Percentiles rank a stretch among this genome's conserved stretches.
phyloP scores from a whole-genome alignment of 805 yeast genomes.

The Saccharomycopsis javanensis region DNA sequence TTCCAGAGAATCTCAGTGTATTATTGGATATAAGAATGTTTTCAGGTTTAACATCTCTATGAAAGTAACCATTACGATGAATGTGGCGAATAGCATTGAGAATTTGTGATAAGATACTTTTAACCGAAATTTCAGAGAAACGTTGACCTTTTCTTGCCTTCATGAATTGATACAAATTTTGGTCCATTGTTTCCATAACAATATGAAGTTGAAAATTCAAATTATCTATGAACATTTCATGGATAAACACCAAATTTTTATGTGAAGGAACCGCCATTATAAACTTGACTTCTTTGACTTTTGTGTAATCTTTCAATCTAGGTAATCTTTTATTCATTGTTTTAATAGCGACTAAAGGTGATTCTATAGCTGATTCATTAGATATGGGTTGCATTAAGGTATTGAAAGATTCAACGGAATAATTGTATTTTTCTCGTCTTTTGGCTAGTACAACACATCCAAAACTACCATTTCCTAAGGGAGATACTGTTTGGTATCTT shows the following conservation, averaged over 20 bases:
- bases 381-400: conserved; percentile 40
- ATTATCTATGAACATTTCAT: conserved; percentile 72
- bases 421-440: conserved; percentile 23
- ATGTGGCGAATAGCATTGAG: conserved; percentile 75
- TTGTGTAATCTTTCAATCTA: conserved; percentile 44
- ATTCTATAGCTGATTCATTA: conserved; percentile 6
- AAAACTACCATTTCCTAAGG: conserved; percentile 67
- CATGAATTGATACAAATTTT: conserved; percentile 71
- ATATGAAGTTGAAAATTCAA: conserved; percentile 54
- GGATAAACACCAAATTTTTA: conserved; percentile 59
- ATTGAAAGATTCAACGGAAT: conserved; percentile 17
- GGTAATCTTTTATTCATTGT: conserved; percentile 53
- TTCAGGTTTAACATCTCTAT: conserved; percentile 91
- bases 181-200: conserved; percentile 83
- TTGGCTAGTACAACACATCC: conserved; percentile 63
- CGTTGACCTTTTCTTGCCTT: conserved; percentile 42
- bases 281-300: conserved; percentile 59
- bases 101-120: conserved; percentile 61
- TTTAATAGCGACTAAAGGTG: conserved; percentile 55
- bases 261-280: conserved; percentile 63
- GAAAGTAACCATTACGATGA: conserved; percentile 59
- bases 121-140: conserved; percentile 50
- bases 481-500: conserved; percentile 41
- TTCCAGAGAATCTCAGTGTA: conserved; percentile 30
- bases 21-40: conserved; percentile 62